Evolutionary conservation across 257 asterid species (phyloP).

Genomic region (Mentha longifolia): DNA sequence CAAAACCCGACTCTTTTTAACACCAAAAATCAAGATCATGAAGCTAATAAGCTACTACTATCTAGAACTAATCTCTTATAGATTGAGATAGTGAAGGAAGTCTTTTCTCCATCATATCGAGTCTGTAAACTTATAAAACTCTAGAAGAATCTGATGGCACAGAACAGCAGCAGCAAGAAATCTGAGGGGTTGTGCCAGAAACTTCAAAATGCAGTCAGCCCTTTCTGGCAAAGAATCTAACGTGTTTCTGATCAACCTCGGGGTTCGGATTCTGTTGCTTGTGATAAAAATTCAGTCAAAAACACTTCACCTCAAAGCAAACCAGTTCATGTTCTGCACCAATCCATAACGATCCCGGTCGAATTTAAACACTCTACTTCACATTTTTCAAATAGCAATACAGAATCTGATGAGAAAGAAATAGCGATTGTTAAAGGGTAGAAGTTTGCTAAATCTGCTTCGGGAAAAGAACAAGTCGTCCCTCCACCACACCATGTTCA

Average conservation of each 20-base stretch:
- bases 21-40: neutral
- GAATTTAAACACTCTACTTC: conserved; percentile 2
- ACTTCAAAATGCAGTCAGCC: conserved; percentile 40
- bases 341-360: conserved; percentile 31
- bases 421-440: conserved; percentile 27
- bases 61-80: conserved; percentile 20
- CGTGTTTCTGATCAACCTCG: conserved; percentile 17
- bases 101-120: conserved; percentile 9
- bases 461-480: neutral
- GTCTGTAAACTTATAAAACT: too few relatives aligned
- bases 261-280: neutral
- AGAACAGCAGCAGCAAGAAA: conserved; percentile 27
- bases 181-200: conserved; percentile 35
- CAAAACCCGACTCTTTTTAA: neutral
- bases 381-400: conserved; percentile 20
- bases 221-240: conserved; percentile 33
- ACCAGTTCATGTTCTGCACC: conserved; percentile 25
- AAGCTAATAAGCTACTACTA: neutral
- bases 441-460: conserved; percentile 24
- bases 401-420: conserved; percentile 17
- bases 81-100: conserved; percentile 4
- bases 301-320: neutral
- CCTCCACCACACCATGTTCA: conserved; percentile 4
- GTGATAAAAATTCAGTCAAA: neutral
- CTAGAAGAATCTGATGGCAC: conserved; percentile 34